phyloP scores from a whole-genome alignment of 176 grass and related monocot species.

The Oryza brachyantha region DNA sequence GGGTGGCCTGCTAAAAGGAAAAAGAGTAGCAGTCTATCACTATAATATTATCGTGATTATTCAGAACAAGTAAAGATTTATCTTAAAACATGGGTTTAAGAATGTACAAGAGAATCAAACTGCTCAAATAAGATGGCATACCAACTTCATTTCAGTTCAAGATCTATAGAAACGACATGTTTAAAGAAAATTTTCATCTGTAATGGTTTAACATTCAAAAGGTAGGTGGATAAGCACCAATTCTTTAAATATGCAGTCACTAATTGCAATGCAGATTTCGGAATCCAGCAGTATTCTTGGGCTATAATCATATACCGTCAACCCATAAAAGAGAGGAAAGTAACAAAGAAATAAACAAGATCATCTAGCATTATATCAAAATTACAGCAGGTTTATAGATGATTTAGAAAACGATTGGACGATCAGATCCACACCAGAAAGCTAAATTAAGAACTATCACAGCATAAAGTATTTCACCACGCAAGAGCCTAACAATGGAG shows the following conservation, averaged over 20 bases:
- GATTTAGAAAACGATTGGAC: not conserved
- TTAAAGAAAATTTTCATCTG: not conserved
- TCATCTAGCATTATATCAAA: not conserved
- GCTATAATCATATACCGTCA: not conserved
- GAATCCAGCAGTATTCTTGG: not conserved
- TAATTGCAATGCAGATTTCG: not conserved
- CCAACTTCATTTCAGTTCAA: not conserved
- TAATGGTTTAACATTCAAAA: not conserved
- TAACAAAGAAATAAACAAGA: not conserved
- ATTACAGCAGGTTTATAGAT: not conserved
- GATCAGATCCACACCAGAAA: not conserved
- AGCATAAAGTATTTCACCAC: not conserved
- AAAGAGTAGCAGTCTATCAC: constrained; percentile 22
- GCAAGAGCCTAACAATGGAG: not conserved
- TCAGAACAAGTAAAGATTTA: not conserved
- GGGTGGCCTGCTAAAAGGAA: not conserved
- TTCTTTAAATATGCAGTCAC: not conserved
- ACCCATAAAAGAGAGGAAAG: not conserved
- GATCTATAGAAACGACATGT: not conserved
- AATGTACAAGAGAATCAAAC: not conserved
- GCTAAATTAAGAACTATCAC: not conserved
- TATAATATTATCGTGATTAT: not conserved
- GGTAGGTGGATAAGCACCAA: not conserved
- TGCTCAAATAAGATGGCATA: not conserved
- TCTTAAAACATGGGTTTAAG: not conserved